Base-by-base conservation (phyloP, 106 monocot species). In the Platanthera guangdongensis region DNA sequence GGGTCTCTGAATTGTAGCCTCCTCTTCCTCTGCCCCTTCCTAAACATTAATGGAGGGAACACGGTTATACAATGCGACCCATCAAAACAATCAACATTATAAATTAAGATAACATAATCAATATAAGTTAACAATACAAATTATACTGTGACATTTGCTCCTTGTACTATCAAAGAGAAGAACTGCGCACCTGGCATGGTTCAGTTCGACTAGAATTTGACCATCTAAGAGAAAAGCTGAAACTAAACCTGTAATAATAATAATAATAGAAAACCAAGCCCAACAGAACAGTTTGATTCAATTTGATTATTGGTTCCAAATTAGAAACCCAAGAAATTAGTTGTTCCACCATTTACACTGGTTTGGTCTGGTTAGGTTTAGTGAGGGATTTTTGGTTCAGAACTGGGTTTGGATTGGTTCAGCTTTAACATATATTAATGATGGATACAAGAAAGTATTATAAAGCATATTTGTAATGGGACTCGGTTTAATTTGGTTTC, bases 1-100 rank as follows among this genome's bases (percentile, higher is more conserved):
- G 46, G 57, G 15, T 49, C 14, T 81, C 85, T 8, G 78, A 64
- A 62, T 59, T 78, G 51, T 85, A 81, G 6, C 85, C 81, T 11
- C 81, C 78, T 39, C 85, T 77, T 78, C 81, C 85, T 79, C 85
- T 85, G 11, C 85, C 85, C 18, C 81, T 81, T 71, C 76, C 81
- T 81, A 71, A 71, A 47, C 8, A 48, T 71, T 47, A 48, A 16
- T 4, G n/a, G 47, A 70, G 47, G n/a, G 7, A 47, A 25, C 30
- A 14, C 14, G 6, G 53, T 53, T 53, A 53, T 53, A 10, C 53
- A 10, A 53, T 14, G 53, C 2, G 0, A 14, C 53, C 6, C 8
- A 53, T 8, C 14, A 53, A 53, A 8, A 53, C 53, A 53, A 53
- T 53, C 53, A 53, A 53, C 8, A 10, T 14, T 10, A 10, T 10